These are phyloP conservation scores for Setomelanomma holmii DNA, from an alignment of 2,329 filamentous ascomycete species.

Conservation along the genomic window DNA sequence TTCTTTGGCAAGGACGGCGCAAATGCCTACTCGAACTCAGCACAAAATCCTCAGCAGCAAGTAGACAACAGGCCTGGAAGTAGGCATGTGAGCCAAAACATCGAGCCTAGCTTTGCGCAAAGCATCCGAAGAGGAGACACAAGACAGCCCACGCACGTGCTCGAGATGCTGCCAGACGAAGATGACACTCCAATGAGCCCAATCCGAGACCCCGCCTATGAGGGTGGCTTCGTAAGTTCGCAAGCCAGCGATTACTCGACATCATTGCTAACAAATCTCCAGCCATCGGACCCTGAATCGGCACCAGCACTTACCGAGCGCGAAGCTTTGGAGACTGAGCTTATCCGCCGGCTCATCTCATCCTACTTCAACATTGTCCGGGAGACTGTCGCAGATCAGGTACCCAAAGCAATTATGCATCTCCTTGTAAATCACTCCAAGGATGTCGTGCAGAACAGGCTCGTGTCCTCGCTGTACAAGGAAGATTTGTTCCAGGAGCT, in stretches of 20 bases:
- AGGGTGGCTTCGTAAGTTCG: constrained; percentile 68
- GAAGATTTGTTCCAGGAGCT: constrained; percentile 90
- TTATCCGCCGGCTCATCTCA: constrained; percentile 94
- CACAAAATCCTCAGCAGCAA: constrained; percentile 51
- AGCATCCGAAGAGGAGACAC: constrained; percentile 76
- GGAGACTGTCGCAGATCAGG: constrained; percentile 97
- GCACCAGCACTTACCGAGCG: constrained; percentile 93
- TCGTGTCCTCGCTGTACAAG: constrained; percentile 95
- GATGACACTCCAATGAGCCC: constrained; percentile 49
- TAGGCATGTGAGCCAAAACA: constrained; percentile 78
- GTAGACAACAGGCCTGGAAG: constrained; percentile 50
- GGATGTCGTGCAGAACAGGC: constrained; percentile 94
- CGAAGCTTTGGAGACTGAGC: constrained; percentile 95
- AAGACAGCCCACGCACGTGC: constrained; percentile 57
- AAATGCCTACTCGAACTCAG: constrained; percentile 48
- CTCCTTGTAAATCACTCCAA: constrained; percentile 98
- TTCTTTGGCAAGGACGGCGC: constrained; percentile 96
- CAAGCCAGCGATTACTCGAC: too few relatives aligned
- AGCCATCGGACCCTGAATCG: constrained; percentile 57
- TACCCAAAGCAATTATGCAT: constrained; percentile 99
- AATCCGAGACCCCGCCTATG: constrained; percentile 48
- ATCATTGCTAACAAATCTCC: constrained; percentile 25
- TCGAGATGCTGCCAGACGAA: constrained; percentile 52
- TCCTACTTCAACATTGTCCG: constrained; percentile 99
- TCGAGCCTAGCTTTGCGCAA: constrained; percentile 82